phyloP scores from a whole-genome alignment of 2,329 filamentous ascomycete genomes.

The Curvularia sp. region DNA sequence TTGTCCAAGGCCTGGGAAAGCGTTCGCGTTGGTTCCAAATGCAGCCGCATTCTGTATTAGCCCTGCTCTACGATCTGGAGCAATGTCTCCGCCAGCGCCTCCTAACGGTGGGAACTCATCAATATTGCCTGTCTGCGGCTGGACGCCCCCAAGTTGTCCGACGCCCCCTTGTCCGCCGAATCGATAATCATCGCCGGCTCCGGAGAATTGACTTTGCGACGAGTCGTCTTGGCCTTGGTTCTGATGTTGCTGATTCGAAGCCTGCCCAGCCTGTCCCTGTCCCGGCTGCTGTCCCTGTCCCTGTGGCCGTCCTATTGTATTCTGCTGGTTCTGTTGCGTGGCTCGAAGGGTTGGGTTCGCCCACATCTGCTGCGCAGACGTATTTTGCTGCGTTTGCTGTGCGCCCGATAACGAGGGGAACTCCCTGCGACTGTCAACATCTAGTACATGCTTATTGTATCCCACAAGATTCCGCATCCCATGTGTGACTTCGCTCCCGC shows the following conservation, averaged over 20 bases:
- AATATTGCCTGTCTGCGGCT: slow-evolving; percentile 64
- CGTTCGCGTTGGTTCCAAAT: slow-evolving; percentile 50
- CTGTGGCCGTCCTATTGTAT: slow-evolving; percentile 62
- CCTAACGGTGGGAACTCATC: slow-evolving; percentile 69
- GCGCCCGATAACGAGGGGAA: slow-evolving; percentile 68
- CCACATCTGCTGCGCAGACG: slow-evolving; percentile 61
- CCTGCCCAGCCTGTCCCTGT: slow-evolving; percentile 45
- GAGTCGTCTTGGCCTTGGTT: slow-evolving; percentile 51
- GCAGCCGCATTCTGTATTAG: slow-evolving; percentile 60
- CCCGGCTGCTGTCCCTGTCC: slow-evolving; percentile 39
- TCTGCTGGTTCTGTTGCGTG: slow-evolving; percentile 61
- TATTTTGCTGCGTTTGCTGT: slow-evolving; percentile 63
- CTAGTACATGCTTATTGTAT: slow-evolving; percentile 31
- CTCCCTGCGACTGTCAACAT: slow-evolving; percentile 56
- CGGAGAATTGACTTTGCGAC: slow-evolving; percentile 60
- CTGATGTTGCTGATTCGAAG: slow-evolving; percentile 55
- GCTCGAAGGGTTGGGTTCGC: slow-evolving; percentile 64
- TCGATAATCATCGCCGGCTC: slow-evolving; percentile 62
- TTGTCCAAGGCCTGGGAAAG: slow-evolving; percentile 54
- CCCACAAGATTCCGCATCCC: background rate
- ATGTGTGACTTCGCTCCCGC: background rate
- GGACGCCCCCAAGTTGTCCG: slow-evolving; percentile 58
- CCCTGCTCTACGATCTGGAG: slow-evolving; percentile 58
- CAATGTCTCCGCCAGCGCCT: slow-evolving; percentile 60
- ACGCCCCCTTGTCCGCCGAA: slow-evolving; percentile 64